phyloP scores from a whole-genome alignment of 1,284 basidiomycete species.

The Heterobasidion parviporum region DNA sequence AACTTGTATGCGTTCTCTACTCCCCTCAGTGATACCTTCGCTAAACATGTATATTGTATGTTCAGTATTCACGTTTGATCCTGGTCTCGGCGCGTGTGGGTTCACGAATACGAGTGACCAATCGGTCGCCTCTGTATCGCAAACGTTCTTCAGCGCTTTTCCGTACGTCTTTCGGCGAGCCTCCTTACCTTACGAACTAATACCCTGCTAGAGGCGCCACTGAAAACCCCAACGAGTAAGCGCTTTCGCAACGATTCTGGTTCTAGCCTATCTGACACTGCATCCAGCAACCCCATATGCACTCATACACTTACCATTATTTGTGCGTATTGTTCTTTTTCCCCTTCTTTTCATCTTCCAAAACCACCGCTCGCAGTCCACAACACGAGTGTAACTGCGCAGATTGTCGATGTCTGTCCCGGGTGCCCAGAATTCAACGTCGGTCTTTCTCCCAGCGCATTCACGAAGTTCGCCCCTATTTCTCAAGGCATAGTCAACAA shows the following conservation, averaged over 20 bases:
- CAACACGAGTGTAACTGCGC: slow-evolving; percentile 14
- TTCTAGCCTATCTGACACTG: neutral
- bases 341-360: neutral
- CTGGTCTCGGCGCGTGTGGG: slow-evolving; percentile 36
- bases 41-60: slow-evolving; percentile 5
- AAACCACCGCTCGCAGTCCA: slow-evolving; percentile 7
- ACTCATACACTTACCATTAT: slow-evolving; percentile 18
- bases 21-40: slow-evolving; percentile 2
- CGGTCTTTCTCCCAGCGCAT: slow-evolving; percentile 16
- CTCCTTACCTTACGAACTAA: neutral
- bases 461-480: slow-evolving; percentile 14
- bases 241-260: neutral
- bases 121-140: slow-evolving; percentile 32
- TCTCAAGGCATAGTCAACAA: slow-evolving; percentile 12
- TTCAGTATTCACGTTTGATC: slow-evolving; percentile 27
- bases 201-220: slow-evolving; percentile 9
- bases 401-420: slow-evolving; percentile 16
- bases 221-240: slow-evolving; percentile 14
- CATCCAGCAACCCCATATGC: slow-evolving; percentile 22
- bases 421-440: slow-evolving; percentile 11
- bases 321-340: slow-evolving; percentile 11
- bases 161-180: slow-evolving; percentile 21
- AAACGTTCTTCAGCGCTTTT: slow-evolving; percentile 26
- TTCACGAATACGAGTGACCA: slow-evolving; percentile 28
- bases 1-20: neutral